Conservation (phyloP, 2,329 filamentous ascomycete genomes). For the Aureobasidium sp. region DNA sequence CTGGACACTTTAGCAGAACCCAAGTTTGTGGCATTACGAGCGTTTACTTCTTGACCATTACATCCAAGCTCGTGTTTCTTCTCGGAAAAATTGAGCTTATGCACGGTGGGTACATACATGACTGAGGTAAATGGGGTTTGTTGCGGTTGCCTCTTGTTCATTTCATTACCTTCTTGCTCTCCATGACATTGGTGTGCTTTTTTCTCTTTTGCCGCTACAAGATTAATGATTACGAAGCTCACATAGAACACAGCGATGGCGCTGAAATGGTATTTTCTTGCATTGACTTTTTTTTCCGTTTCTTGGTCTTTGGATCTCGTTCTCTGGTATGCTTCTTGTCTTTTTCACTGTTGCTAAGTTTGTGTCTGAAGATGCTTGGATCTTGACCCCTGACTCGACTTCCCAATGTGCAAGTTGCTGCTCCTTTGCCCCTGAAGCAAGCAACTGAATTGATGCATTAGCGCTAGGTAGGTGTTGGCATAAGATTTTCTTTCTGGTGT, state of each 20-base stretch:
- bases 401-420: too few species aligned
- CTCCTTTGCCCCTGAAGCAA: too few species aligned
- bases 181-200: background rate
- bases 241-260: background rate
- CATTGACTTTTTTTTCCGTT: too few species aligned
- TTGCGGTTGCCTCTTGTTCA: background rate
- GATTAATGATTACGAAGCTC: background rate
- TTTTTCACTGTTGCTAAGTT: too few species aligned
- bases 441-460: too few species aligned
- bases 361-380: too few species aligned
- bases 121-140: background rate
- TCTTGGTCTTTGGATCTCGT: too few species aligned
- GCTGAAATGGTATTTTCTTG: too few species aligned
- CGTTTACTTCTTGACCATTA: background rate
- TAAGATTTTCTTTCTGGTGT: too few species aligned
- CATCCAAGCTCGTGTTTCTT: background rate
- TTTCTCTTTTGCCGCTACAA: background rate
- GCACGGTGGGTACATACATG: background rate
- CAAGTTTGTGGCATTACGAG: background rate
- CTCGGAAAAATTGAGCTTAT: background rate
- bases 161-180: background rate
- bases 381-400: too few species aligned
- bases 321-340: too few species aligned
- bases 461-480: too few species aligned
- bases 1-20: background rate